Base-by-base conservation (phyloP, 768 basidiomycete species). In the Tricholoma furcatifolium region DNA sequence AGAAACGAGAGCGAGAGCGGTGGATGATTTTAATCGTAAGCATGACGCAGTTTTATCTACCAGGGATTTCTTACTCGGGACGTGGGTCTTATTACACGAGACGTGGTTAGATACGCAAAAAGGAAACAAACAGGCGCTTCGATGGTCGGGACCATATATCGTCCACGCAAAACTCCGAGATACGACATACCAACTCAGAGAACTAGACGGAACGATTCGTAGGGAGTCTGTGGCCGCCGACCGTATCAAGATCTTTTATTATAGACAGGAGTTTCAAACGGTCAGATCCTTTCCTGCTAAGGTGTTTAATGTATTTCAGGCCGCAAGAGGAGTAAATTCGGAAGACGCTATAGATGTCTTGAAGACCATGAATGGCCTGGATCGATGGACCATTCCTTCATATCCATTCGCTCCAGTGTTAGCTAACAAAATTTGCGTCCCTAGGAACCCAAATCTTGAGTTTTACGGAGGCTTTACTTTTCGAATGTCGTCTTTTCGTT, bases 81-180 rank as follows among this genome's bases (percentile, higher is more conserved):
- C 63, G 31, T 70, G 63, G 59, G 70, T 72, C 0, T 60, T 68
- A 10, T 21, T 66, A 0, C 65, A 66, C 20, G 65, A 72, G 54
- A 65, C 66, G 0, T 59, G 61, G 54, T 43, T 70, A 0, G 67
- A 70, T 43, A 48, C 55, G 0, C 67, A 65, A 46, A 62, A 65
- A 10, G 68, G 69, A 2, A 61, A 63, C 42, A 57, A 48, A 10
- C 40, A 38, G 2, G 24, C 46, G 2, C 53, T 56, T 8, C 67
- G 38, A 2, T 54, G 53, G 47, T 18, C 47, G 5, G 47, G 53
- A 2, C 53, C 53, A 6, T 54, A 40, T 17, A 47, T 51, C 41
- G 18, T 55, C 23, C 54, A 51, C 34, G n/a, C 39, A 30, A 45
- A 34, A 24, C 32, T 55, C 9, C 34, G 24, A 8, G 15, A 44